Conservation (phyloP, 148 eudicot genomes). For the Dianthus caryophyllus region DNA sequence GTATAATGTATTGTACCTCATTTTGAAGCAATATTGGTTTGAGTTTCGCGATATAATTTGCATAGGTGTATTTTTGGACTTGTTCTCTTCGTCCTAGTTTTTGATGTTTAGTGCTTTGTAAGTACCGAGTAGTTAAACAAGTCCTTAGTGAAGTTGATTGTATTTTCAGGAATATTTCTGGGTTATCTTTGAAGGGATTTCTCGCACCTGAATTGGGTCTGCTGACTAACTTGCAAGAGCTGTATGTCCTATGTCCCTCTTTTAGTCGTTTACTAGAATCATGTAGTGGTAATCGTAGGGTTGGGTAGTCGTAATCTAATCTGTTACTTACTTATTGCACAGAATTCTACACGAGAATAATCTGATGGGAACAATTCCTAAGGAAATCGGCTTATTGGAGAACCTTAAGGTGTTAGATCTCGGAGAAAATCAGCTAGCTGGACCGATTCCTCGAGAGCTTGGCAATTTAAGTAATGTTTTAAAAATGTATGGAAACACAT, state of each 20-base stretch:
- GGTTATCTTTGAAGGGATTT: conserved; percentile 76
- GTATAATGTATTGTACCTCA: no score
- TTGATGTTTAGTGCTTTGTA: no score
- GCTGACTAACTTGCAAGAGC: conserved; percentile 53
- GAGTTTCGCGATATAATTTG: not conserved
- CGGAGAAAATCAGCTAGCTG: conserved; percentile 63
- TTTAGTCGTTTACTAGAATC: not conserved
- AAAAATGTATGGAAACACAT: conserved; percentile 51
- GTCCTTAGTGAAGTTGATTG: not conserved
- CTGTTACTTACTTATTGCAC: conserved; percentile 1
- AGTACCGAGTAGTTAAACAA: no score
- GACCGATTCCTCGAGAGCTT: conserved; percentile 71
- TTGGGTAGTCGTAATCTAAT: conserved; percentile 20
- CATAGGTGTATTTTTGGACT: not conserved
- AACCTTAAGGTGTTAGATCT: conserved; percentile 73
- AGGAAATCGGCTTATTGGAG: conserved; percentile 64
- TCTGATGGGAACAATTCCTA: conserved; percentile 78
- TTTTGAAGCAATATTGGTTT: not conserved
- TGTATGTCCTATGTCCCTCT: conserved; percentile 43
- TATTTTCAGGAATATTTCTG: conserved; percentile 73
- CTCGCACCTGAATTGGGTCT: conserved; percentile 68
- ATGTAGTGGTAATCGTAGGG: not conserved
- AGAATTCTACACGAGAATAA: conserved; percentile 77
- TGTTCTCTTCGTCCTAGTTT: no score
- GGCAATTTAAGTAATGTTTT: conserved; percentile 55